These are phyloP conservation scores for Lasiosphaeria ovina DNA, from an alignment of 495 filamentous ascomycete genomes.

Conservation along the genomic window DNA sequence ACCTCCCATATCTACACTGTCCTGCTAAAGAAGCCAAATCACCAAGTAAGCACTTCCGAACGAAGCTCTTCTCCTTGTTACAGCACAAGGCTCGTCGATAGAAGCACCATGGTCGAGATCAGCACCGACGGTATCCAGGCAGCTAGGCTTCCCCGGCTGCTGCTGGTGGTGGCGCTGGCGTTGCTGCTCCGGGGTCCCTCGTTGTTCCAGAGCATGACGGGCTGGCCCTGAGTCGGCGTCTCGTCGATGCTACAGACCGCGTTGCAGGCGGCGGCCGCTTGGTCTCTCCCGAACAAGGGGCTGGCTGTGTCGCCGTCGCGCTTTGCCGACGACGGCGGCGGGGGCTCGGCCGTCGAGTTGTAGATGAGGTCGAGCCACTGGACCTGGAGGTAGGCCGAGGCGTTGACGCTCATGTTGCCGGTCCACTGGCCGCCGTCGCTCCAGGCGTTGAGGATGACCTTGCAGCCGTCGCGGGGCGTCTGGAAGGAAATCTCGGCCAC, in stretches of 20 bases:
- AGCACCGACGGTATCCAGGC: too few species aligned
- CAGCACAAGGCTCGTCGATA: too few species aligned
- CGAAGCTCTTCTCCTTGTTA: too few species aligned
- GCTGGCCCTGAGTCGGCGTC: slow-evolving; percentile 38
- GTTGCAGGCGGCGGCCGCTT: slow-evolving; percentile 27
- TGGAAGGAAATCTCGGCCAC: slow-evolving; percentile 61
- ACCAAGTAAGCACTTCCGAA: too few species aligned
- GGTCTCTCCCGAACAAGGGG: slow-evolving; percentile 17
- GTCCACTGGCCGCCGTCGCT: slow-evolving; percentile 72
- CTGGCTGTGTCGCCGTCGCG: neutral
- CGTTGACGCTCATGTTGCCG: slow-evolving; percentile 62
- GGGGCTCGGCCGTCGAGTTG: slow-evolving; percentile 46
- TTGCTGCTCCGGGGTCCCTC: neutral
- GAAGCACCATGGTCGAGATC: too few species aligned
- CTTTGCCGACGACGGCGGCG: slow-evolving; percentile 2
- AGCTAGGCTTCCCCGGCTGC: neutral
- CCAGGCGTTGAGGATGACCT: slow-evolving; percentile 72
- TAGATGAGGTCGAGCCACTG: slow-evolving; percentile 75
- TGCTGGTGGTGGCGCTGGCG: slow-evolving; percentile 18
- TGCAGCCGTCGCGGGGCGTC: slow-evolving; percentile 57
- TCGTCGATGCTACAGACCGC: slow-evolving; percentile 53
- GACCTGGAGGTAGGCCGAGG: slow-evolving; percentile 63
- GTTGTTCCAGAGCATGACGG: slow-evolving; percentile 45
- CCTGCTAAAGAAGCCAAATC: too few species aligned
- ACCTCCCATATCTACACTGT: too few species aligned